Evolutionary conservation across 257 asterid species (phyloP).

Genomic region (Ilex asprella): DNA sequence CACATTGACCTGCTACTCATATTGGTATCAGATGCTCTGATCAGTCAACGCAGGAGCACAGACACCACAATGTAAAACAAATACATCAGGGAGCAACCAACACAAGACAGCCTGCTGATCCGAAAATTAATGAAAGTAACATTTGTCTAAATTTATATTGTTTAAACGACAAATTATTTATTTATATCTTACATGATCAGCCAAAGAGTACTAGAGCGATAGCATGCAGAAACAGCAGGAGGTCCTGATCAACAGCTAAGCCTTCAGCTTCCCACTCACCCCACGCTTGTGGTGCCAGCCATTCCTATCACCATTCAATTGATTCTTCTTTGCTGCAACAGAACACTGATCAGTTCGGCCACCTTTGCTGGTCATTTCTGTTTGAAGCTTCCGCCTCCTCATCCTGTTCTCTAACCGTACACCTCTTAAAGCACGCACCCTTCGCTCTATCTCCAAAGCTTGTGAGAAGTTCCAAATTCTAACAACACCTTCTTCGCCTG

Average conservation of each 20-base stretch:
- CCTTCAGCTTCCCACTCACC: slow-evolving; percentile 66
- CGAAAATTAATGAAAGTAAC: too few relatives aligned
- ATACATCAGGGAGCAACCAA: too few relatives aligned
- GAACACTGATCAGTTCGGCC: slow-evolving; percentile 59
- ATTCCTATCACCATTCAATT: slow-evolving; percentile 50
- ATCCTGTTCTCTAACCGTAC: slow-evolving; percentile 70
- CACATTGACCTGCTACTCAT: too few relatives aligned
- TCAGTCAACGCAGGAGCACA: too few relatives aligned
- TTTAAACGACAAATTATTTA: not conserved
- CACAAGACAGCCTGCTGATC: too few relatives aligned
- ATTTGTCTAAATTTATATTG: too few relatives aligned
- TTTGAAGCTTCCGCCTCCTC: slow-evolving; percentile 68
- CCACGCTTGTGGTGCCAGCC: slow-evolving; percentile 70
- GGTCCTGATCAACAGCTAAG: slow-evolving; percentile 23
- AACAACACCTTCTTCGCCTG: slow-evolving; percentile 89
- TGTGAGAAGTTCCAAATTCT: slow-evolving; percentile 90
- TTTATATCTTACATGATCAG: slow-evolving; percentile 1
- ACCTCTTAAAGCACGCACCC: slow-evolving; percentile 46
- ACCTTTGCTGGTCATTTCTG: slow-evolving; percentile 37
- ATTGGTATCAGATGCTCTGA: too few relatives aligned
- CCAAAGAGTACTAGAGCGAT: slow-evolving; percentile 3
- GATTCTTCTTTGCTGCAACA: slow-evolving; percentile 74
- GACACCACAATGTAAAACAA: too few relatives aligned
- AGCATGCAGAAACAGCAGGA: slow-evolving; percentile 13
- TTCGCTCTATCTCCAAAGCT: slow-evolving; percentile 72